Conservation (phyloP, 768 basidiomycete species). For the Hortiboletus campestris region DNA sequence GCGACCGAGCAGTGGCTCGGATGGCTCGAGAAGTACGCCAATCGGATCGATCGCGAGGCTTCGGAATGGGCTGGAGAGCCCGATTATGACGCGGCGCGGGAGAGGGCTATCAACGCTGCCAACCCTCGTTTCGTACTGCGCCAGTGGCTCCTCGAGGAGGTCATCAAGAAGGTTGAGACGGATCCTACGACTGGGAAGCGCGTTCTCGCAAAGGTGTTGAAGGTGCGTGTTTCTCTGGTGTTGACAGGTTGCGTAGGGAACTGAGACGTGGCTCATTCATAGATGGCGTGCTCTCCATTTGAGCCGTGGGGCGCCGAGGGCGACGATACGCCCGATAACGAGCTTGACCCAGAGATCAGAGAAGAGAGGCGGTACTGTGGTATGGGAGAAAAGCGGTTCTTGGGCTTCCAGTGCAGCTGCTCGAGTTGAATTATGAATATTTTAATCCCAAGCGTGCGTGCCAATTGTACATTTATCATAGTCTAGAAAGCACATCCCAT, state of each 20-base stretch:
- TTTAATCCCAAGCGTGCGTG: neutral
- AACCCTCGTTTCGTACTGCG: conserved; percentile 93
- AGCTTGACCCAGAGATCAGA: conserved; percentile 54
- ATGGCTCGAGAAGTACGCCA: conserved; percentile 67
- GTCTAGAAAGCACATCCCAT: neutral
- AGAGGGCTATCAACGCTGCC: conserved; percentile 48
- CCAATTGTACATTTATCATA: neutral
- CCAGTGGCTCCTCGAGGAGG: conserved; percentile 96
- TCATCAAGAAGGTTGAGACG: conserved; percentile 71
- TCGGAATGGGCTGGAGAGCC: conserved; percentile 42
- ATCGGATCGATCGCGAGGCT: conserved; percentile 53
- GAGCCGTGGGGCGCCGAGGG: conserved; percentile 84
- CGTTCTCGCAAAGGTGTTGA: conserved; percentile 75
- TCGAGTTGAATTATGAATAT: conserved; percentile 55
- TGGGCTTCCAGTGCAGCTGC: conserved; percentile 94
- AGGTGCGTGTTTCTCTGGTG: conserved; percentile 44
- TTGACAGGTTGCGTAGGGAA: neutral
- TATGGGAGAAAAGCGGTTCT: conserved; percentile 68
- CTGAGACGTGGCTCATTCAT: neutral
- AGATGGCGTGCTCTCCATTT: conserved; percentile 90
- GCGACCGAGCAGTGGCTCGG: conserved; percentile 52
- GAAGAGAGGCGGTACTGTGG: conserved; percentile 79
- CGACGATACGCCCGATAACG: conserved; percentile 40
- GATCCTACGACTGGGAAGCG: conserved; percentile 63
- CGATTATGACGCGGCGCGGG: conserved; percentile 47